Evolutionary conservation across 2,329 filamentous ascomycete genomes (phyloP).

Genomic region (Shiraia sp.): DNA sequence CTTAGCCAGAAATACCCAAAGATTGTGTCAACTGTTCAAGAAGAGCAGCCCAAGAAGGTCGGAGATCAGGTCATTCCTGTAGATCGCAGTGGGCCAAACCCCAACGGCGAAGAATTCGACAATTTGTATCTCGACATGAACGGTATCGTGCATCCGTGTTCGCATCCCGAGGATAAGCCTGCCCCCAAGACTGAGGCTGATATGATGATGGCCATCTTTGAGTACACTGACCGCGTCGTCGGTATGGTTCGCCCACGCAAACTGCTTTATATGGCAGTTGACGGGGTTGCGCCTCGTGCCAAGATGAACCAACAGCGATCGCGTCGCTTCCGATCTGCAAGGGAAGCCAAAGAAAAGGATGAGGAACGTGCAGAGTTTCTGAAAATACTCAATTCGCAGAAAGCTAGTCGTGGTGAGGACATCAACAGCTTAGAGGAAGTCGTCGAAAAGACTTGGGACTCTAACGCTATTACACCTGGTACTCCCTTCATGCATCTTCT

Average conservation of each 20-base stretch:
- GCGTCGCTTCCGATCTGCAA: constrained; percentile 88
- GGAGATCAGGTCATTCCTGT: constrained; percentile 85
- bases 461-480: constrained; percentile 86
- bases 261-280: constrained; percentile 95
- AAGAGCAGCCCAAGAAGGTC: constrained; percentile 79
- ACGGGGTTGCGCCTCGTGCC: constrained; percentile 94
- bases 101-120: constrained; percentile 97
- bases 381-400: constrained; percentile 80
- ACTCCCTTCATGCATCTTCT: constrained; percentile 99
- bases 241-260: constrained; percentile 98
- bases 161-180: constrained; percentile 91
- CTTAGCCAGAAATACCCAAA: constrained; percentile 96
- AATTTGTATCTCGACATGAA: constrained; percentile 99
- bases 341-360: constrained; percentile 93
- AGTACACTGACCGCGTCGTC: constrained; percentile 96
- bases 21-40: constrained; percentile 88
- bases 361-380: constrained; percentile 86
- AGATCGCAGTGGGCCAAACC: constrained; percentile 82
- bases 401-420: constrained; percentile 54
- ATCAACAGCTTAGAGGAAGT: constrained; percentile 65
- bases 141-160: constrained; percentile 98
- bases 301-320: constrained; percentile 99
- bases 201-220: constrained; percentile 99
- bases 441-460: constrained; percentile 90
- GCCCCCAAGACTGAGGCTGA: constrained; percentile 93